Conservation (phyloP, 352 stramenopile species). For the Aphanomyces euteiches region DNA sequence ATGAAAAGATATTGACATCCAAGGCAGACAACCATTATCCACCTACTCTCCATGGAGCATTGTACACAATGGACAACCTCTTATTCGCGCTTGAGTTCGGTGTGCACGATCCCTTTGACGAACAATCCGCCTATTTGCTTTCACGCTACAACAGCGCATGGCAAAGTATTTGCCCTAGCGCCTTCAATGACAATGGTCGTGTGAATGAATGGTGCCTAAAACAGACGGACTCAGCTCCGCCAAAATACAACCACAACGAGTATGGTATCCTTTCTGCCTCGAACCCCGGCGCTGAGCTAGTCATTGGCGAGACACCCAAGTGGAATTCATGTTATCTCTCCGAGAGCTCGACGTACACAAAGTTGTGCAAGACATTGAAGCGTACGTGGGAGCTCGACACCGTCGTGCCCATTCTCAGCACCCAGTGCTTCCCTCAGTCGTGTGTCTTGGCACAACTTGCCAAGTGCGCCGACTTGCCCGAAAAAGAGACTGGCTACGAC, state of each 20-base stretch:
- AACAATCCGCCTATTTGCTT: too few species aligned
- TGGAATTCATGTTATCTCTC: not conserved
- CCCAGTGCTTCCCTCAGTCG: constrained; percentile 18
- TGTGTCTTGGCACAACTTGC: not conserved
- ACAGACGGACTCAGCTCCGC: too few species aligned
- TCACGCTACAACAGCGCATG: too few species aligned
- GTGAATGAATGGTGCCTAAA: not conserved
- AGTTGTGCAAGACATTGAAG: constrained; percentile 11
- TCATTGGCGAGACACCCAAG: too few species aligned
- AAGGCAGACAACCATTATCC: not conserved
- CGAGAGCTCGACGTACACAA: not conserved
- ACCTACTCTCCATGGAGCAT: not conserved
- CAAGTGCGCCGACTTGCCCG: not conserved
- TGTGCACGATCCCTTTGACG: too few species aligned
- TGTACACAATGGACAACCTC: not conserved
- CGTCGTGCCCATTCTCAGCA: constrained; percentile 11
- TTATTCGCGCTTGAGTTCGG: not conserved
- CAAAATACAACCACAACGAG: too few species aligned
- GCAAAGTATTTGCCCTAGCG: not conserved
- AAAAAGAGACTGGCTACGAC: constrained; percentile 15
- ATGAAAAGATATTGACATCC: constrained; percentile 1
- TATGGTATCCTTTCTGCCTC: too few species aligned
- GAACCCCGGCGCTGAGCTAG: not conserved
- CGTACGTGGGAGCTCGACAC: constrained; percentile 7
- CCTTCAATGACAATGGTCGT: not conserved